These are phyloP conservation scores for Pseudogymnoascus sp. DNA, from an alignment of 2,329 filamentous ascomycete species.

Conservation along the genomic window DNA sequence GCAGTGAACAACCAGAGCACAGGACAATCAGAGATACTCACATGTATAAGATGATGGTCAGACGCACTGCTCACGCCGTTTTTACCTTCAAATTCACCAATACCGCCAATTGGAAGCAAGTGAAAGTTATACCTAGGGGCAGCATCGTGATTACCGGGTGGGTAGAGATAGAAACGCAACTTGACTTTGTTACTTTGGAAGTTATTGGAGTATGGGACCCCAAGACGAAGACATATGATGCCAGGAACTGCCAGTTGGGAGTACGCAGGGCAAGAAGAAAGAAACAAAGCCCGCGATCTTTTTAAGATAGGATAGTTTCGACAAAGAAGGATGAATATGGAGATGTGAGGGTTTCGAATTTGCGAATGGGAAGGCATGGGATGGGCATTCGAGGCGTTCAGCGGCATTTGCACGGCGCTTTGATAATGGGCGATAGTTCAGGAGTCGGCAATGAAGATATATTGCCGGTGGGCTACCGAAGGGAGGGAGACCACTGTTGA, in stretches of 20 bases:
- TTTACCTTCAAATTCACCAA: conserved; percentile 23
- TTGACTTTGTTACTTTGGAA: conserved; percentile 40
- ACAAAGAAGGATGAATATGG: not conserved
- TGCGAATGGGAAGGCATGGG: not conserved
- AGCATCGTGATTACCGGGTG: conserved; percentile 45
- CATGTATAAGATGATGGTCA: conserved; percentile 14
- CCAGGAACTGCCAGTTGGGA: conserved; percentile 17
- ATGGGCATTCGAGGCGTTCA: conserved; percentile 3
- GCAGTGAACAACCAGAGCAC: conserved; percentile 6
- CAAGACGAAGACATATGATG: conserved; percentile 35
- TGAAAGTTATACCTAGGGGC: conserved; percentile 40
- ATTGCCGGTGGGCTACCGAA: not conserved
- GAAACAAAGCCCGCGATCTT: not conserved
- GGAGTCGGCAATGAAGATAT: not conserved
- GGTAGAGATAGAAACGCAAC: conserved; percentile 42
- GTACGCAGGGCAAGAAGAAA: not conserved
- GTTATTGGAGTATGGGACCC: conserved; percentile 48
- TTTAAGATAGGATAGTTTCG: not conserved
- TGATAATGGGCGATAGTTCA: not conserved
- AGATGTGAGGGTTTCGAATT: not conserved
- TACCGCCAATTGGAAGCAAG: conserved; percentile 38
- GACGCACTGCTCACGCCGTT: conserved; percentile 20
- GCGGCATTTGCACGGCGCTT: conserved; percentile 3
- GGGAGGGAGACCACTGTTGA: not conserved
- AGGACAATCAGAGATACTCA: conserved; percentile 5